Evolutionary conservation across 2,329 filamentous ascomycete genomes (phyloP), one percentile per base, ranked within the genome.

Genomic region (Exophiala mesophila): DNA sequence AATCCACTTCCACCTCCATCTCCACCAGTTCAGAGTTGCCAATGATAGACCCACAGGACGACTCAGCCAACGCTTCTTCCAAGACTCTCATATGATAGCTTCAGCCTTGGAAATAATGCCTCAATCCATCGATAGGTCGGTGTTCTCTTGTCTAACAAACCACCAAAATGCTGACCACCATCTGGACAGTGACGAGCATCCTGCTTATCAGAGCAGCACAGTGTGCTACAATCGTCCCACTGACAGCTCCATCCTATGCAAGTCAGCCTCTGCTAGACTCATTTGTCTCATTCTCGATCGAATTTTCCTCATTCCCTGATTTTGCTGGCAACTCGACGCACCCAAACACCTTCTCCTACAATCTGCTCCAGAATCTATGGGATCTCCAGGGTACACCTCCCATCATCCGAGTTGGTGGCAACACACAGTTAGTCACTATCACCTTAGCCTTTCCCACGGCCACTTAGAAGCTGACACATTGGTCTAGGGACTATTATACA

Each of bases 391-490:
- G 77, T 6, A 68, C 66, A 5, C 79, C 78, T 48, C 79, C 79
- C 2, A 69, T 76, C 52, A 74, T 83, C 41, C 68, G 79, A 12
- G 77, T 83, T 2, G 78, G 80, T 3, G 80, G 79, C n/a, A 83
- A 82, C 54, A 82, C 79, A 0, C 79, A 83, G 60, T 50, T 41
- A 9, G 47, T 15, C 17, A 12, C 23, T 26, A 26, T 6, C 23
- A 26, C 6, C 23, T 26, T 26, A 6, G 6, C 12, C 23, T 26
- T 12, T 7, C 23, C 23, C 12, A 12, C n/a, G n/a, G n/a, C n/a
- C n/a, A n/a, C n/a, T n/a, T n/a, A n/a, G n/a, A n/a, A n/a, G 23
- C 18, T 18, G 2, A 26, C 52, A 37, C 48, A 29, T 2, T 3
- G 3, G 23, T 15, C 18, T 21, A 65, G 63, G 53, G 78, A 83